Base-by-base conservation (phyloP, 805 yeast species). In the Candida khao-thaluensis region DNA sequence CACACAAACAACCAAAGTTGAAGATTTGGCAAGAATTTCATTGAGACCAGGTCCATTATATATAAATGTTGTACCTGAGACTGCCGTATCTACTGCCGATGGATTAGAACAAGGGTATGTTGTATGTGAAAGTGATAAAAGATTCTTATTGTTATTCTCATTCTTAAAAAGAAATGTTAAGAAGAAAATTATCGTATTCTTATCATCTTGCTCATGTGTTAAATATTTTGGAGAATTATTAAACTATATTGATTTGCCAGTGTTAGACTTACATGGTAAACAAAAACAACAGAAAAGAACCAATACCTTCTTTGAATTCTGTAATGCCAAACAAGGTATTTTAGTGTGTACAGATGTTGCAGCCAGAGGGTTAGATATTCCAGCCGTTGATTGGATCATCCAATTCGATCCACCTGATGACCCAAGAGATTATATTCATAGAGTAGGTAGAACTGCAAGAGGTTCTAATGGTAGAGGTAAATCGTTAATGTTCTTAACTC, bases 391-490 rank as follows among this genome's bases (percentile, higher is more conserved):
- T 70, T 93, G 99, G 99, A 93, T 93, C 57, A 85, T 93, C 49
- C 99, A 93, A 72, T 93, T 88, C 58, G 99, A 93, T 64, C 99
- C 99, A 40, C 99, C 99, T 62, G 99, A 93, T 82, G 99, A 93
- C 69, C 99, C 99, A 66, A 82, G 98, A 69, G 98, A 93, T 67
- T 93, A 93, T 63, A 93, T 93, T 52, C 99, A 93, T 70, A 81
- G 99, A 66, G 99, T 93, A 25, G 99, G 99, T 50, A 83, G 99
- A 74, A 93, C 99, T 18, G 99, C 99, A 25, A 83, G 99, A 72
- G 95, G 95, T 49, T 68, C 83, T 16, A 59, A 77, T 35, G 98
- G 96, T 41, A 82, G 82, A 59, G 99, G 99, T 54, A 86, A 82
- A 65, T 87, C 96, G 7, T 72, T 93, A 46, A 90, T 93, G 98